A percentile compares a stretch with the other conserved stretches of the same genome.
Conservation (phyloP, 169 alveolate genomes). For the Eimeria necatrix region DNA sequence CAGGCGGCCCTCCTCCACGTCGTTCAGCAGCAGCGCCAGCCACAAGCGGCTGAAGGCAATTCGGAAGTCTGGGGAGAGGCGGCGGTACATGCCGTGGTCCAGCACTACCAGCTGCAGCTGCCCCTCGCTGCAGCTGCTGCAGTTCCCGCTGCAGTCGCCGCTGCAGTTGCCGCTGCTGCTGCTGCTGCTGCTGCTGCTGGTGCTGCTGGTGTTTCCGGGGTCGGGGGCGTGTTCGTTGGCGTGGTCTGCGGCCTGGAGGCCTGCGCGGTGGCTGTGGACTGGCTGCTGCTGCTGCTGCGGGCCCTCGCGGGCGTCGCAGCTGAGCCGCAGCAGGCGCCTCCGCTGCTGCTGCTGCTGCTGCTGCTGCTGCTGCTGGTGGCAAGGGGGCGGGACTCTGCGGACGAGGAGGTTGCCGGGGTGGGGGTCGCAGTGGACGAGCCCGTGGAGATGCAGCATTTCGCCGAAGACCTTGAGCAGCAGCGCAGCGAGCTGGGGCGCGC, state of each 20-base stretch:
- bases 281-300: not conserved
- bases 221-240: not conserved
- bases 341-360: conserved; percentile 47
- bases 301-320: not conserved
- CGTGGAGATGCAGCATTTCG: conserved; percentile 88
- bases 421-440: conserved; percentile 92
- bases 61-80: conserved; percentile 71
- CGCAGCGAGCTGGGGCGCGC: conserved; percentile 82
- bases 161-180: conserved; percentile 44
- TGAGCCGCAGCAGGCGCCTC: not conserved
- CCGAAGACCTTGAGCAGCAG: conserved; percentile 85
- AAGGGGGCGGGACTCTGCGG: conserved; percentile 59
- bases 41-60: conserved; percentile 21
- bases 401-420: conserved; percentile 91
- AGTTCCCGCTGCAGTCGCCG: conserved; percentile 42
- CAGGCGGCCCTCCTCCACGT: not conserved
- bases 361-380: conserved; percentile 37
- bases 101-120: conserved; percentile 83
- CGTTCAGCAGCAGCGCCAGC: conserved; percentile 44
- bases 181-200: not conserved
- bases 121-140: not conserved
- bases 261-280: not conserved
- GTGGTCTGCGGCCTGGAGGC: not conserved
- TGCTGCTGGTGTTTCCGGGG: not conserved
- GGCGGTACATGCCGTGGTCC: conserved; percentile 90